Evolutionary conservation across 1,139 yeast genomes (phyloP).

Genomic region (Taphrina wiesneri): DNA sequence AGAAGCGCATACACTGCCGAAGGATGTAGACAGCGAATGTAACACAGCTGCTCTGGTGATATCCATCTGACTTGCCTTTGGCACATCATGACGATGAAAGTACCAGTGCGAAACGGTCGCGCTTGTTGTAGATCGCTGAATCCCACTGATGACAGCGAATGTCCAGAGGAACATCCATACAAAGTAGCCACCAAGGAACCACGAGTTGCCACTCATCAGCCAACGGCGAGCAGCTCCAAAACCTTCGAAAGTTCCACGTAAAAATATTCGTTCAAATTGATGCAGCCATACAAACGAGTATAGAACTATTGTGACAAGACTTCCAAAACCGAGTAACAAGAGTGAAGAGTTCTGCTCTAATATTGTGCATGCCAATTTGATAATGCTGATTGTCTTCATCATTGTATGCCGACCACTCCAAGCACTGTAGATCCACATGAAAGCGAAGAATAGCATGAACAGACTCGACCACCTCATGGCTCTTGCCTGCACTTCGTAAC

Average conservation of each 20-base stretch:
- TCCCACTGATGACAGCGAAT: constrained; percentile 49
- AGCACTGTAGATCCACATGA: constrained; percentile 45
- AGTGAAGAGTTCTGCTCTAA: constrained; percentile 45
- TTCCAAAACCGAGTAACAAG: constrained; percentile 43
- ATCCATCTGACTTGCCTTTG: constrained; percentile 41
- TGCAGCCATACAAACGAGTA: constrained; percentile 48
- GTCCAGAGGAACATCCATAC: constrained; percentile 50
- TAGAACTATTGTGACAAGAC: constrained; percentile 43
- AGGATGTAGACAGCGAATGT: constrained; percentile 43
- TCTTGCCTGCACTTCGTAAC: constrained; percentile 46
- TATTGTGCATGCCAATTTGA: constrained; percentile 47
- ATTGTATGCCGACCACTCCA: constrained; percentile 45
- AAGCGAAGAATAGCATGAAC: constrained; percentile 45
- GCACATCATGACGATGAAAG: constrained; percentile 44
- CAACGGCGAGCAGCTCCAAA: constrained; percentile 41
- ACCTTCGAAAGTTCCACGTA: constrained; percentile 44
- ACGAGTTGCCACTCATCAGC: constrained; percentile 45
- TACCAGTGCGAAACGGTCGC: constrained; percentile 46
- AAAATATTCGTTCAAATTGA: constrained; percentile 47
- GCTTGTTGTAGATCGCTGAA: constrained; percentile 43
- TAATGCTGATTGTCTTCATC: constrained; percentile 47
- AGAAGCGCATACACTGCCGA: constrained; percentile 49
- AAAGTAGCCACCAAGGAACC: constrained; percentile 47
- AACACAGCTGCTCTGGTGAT: constrained; percentile 42
- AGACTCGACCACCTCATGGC: constrained; percentile 48